phyloP scores from a whole-genome alignment of 495 filamentous ascomycete species.

The Penicillium steckii region DNA sequence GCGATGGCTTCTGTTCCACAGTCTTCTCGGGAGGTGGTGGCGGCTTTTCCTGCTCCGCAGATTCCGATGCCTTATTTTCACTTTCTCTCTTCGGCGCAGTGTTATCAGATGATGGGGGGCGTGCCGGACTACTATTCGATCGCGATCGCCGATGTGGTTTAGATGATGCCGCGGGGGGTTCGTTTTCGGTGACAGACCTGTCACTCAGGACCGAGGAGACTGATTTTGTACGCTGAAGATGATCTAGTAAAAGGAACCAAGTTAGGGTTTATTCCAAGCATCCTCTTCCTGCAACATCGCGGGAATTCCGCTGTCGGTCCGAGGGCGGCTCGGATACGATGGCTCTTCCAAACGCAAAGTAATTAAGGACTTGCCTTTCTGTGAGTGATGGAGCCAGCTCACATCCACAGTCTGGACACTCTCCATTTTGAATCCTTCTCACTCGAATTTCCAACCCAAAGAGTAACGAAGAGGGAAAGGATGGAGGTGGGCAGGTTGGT shows the following conservation, averaged over 20 bases:
- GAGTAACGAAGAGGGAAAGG: neutral
- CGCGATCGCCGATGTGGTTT: constrained; percentile 25
- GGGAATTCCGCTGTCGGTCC: constrained; percentile 6
- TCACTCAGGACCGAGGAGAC: constrained; percentile 32
- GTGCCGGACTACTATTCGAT: constrained; percentile 24
- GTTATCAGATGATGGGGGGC: constrained; percentile 16
- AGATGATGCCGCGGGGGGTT: constrained; percentile 15
- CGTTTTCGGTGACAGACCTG: constrained; percentile 21
- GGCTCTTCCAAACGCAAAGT: neutral
- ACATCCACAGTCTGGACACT: constrained; percentile 66
- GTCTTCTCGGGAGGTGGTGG: constrained; percentile 15
- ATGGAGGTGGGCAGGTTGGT: neutral
- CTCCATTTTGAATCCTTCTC: constrained; percentile 49
- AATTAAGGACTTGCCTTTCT: constrained; percentile 50
- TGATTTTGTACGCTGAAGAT: constrained; percentile 42
- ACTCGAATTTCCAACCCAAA: neutral
- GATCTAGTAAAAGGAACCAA: constrained; percentile 17
- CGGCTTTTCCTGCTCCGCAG: constrained; percentile 19
- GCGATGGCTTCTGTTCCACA: constrained; percentile 22
- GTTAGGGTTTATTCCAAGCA: neutral
- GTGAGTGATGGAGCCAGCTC: constrained; percentile 67
- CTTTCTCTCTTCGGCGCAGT: neutral
- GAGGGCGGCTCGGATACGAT: neutral
- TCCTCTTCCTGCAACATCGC: too few species aligned
- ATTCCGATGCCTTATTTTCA: constrained; percentile 13